phyloP scores from a whole-genome alignment of 1,284 basidiomycete genomes.

The Stereum hirsutum region DNA sequence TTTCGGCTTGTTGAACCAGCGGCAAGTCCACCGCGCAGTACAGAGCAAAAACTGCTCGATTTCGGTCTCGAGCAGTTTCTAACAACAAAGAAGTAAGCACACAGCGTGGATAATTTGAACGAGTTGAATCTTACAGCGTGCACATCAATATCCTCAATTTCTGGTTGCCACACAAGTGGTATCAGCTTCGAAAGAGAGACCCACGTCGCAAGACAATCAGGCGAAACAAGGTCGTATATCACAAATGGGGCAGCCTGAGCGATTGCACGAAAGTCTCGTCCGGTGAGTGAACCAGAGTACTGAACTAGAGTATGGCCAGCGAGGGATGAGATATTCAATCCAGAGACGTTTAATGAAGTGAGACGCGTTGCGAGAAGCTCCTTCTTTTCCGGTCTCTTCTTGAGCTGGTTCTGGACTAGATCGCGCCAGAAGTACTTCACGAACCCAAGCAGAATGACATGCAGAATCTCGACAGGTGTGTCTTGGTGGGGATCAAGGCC shows the following conservation, averaged over 20 bases:
- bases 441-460: constrained; percentile 25
- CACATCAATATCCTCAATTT: constrained; percentile 13
- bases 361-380: constrained; percentile 15
- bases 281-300: constrained; percentile 20
- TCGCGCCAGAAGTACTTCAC: constrained; percentile 31
- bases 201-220: constrained; percentile 15
- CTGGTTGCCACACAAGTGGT: constrained; percentile 20
- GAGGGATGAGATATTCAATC: constrained; percentile 14
- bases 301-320: constrained; percentile 18
- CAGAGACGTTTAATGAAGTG: constrained; percentile 14
- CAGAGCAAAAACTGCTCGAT: constrained; percentile 12
- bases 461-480: constrained; percentile 26
- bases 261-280: constrained; percentile 21
- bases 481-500: constrained; percentile 23
- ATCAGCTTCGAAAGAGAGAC: constrained; percentile 14
- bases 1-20: constrained; percentile 20
- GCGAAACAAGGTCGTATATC: constrained; percentile 16
- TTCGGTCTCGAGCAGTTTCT: constrained; percentile 1
- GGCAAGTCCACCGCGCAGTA: constrained; percentile 9
- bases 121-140: constrained; percentile 10
- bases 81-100: not conserved
- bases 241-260: constrained; percentile 21
- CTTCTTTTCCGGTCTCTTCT: constrained; percentile 9
- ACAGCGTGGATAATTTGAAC: no score
- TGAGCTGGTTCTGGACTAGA: constrained; percentile 14